Evolutionary conservation across 352 stramenopile species (phyloP).

Genomic region (Phytophthora parvispora): DNA sequence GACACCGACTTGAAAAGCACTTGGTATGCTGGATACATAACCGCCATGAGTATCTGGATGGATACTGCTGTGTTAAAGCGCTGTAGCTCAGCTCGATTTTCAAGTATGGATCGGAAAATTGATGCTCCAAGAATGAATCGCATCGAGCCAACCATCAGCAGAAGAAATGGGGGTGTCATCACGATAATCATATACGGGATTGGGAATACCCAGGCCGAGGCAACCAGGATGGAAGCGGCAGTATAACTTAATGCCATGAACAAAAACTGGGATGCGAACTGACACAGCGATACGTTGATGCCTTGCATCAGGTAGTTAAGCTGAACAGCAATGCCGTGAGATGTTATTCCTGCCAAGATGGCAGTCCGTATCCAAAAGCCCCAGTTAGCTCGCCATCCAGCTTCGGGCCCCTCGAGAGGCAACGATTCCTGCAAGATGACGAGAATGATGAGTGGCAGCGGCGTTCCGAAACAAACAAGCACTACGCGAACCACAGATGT

Average conservation of each 20-base stretch:
- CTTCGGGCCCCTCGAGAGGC: conserved; percentile 11
- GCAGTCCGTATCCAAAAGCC: conserved; percentile 27
- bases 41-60: conserved; percentile 16
- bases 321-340: conserved; percentile 6
- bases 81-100: conserved; percentile 6
- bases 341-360: not conserved
- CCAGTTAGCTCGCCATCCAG: conserved; percentile 29
- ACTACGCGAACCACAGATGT: conserved; percentile 21
- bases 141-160: conserved; percentile 3
- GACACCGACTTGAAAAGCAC: conserved; percentile 17
- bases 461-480: conserved; percentile 20
- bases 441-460: conserved; percentile 24
- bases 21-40: conserved; percentile 37
- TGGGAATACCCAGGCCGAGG: conserved; percentile 21
- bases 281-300: conserved; percentile 4
- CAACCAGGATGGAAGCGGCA: not conserved
- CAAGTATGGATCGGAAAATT: conserved; percentile 7
- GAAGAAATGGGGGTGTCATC: conserved; percentile 8
- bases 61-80: conserved; percentile 2
- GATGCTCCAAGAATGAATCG: conserved; percentile 3
- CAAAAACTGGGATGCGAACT: conserved; percentile 4
- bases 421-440: conserved; percentile 21
- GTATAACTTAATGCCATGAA: conserved; percentile 8
- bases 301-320: conserved; percentile 9
- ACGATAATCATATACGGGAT: conserved; percentile 31